A percentile compares a stretch with the other conserved stretches of the same genome.
phyloP scores from a whole-genome alignment of 2,329 filamentous ascomycete genomes.

The Plenodomus biglobosus region DNA sequence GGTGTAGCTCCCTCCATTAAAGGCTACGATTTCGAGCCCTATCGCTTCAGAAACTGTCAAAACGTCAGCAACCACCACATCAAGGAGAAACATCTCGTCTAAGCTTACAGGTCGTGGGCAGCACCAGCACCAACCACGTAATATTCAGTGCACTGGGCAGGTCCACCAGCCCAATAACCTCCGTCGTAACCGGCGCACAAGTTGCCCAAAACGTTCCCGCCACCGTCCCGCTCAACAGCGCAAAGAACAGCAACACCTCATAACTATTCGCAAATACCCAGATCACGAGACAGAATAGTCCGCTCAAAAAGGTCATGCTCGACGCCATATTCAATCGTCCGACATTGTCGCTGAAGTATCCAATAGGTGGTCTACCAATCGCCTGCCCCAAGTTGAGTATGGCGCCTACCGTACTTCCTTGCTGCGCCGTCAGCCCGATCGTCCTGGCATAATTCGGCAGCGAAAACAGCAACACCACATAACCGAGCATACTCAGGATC shows the following conservation, averaged over 20 bases:
- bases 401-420: conserved; percentile 72
- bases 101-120: conserved; percentile 66
- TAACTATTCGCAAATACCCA: conserved; percentile 72
- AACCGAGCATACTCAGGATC: conserved; percentile 71
- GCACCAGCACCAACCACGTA: conserved; percentile 69
- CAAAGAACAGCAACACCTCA: conserved; percentile 70
- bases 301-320: conserved; percentile 64
- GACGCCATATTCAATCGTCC: conserved; percentile 74
- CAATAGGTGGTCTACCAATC: conserved; percentile 70
- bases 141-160: conserved; percentile 70
- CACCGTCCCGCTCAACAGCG: conserved; percentile 65
- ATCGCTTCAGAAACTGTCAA: conserved; percentile 55
- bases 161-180: conserved; percentile 70
- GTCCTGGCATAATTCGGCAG: conserved; percentile 71
- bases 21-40: conserved; percentile 55
- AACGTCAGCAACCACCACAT: conserved; percentile 3
- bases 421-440: conserved; percentile 65
- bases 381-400: conserved; percentile 69
- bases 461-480: conserved; percentile 75
- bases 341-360: conserved; percentile 68
- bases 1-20: conserved; percentile 55
- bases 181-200: conserved; percentile 68
- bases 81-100: background rate
- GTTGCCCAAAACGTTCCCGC: conserved; percentile 68
- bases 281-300: conserved; percentile 66